Conservation (phyloP, 2,329 filamentous ascomycete genomes). For the Didymellaceae sp. region DNA sequence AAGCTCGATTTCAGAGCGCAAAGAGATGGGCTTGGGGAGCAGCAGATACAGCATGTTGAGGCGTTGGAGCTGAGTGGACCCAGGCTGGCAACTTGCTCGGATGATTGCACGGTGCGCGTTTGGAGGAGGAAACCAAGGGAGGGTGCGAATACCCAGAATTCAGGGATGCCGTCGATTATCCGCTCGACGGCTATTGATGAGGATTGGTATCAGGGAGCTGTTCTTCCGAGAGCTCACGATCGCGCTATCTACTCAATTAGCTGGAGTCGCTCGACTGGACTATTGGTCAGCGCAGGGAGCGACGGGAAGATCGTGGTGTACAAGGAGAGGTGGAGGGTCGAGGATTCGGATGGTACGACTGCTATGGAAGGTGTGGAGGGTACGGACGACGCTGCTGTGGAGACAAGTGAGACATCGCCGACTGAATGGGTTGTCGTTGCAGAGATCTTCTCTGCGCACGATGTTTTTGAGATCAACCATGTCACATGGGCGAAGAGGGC, state of each 20-base stretch:
- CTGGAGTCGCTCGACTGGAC: slow-evolving; percentile 80
- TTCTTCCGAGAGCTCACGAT: slow-evolving; percentile 77
- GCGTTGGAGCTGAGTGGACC: slow-evolving; percentile 54
- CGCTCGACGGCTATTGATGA: slow-evolving; percentile 74
- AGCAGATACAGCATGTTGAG: slow-evolving; percentile 46
- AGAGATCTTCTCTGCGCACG: slow-evolving; percentile 76
- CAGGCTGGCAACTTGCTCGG: slow-evolving; percentile 81
- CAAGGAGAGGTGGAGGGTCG: slow-evolving; percentile 25
- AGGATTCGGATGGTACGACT: slow-evolving; percentile 35
- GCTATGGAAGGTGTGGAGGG: slow-evolving; percentile 26
- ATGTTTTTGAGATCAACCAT: slow-evolving; percentile 94
- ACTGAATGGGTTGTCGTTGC: slow-evolving; percentile 76
- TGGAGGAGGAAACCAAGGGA: slow-evolving; percentile 73
- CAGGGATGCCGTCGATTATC: slow-evolving; percentile 86
- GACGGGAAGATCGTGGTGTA: slow-evolving; percentile 58
- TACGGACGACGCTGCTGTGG: slow-evolving; percentile 25
- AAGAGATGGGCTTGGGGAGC: slow-evolving; percentile 37
- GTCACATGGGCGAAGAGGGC: slow-evolving; percentile 83
- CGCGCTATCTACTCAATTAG: slow-evolving; percentile 82
- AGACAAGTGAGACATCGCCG: slow-evolving; percentile 23
- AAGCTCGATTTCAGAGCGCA: slow-evolving; percentile 33
- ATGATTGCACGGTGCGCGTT: slow-evolving; percentile 78
- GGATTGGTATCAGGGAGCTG: slow-evolving; percentile 78
- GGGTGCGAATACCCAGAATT: slow-evolving; percentile 55
- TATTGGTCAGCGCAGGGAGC: slow-evolving; percentile 86